These are phyloP conservation scores for Sugiyamaella xylanicola DNA, from an alignment of 1,139 yeast genomes.

Conservation along the genomic window DNA sequence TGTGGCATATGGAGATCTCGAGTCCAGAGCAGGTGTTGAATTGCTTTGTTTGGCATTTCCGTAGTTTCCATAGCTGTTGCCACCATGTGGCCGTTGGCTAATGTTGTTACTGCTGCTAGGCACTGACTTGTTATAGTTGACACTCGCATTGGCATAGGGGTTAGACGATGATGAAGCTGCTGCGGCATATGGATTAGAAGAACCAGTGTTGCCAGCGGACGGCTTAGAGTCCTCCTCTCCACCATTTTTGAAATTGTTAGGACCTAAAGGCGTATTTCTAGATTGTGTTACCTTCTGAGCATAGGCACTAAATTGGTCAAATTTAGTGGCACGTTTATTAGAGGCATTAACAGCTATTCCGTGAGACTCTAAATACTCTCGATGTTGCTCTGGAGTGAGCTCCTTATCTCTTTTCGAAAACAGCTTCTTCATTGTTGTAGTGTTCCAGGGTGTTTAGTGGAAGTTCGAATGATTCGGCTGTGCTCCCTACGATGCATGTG, in stretches of 20 bases:
- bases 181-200: not conserved
- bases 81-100: conserved; percentile 11
- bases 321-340: conserved; percentile 40
- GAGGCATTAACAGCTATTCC: conserved; percentile 36
- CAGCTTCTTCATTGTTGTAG: conserved; percentile 38
- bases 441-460: not conserved
- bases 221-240: not conserved
- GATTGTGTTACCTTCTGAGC: conserved; percentile 35
- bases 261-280: conserved; percentile 20
- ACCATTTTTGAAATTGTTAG: conserved; percentile 14
- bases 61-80: conserved; percentile 11
- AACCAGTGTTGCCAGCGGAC: conserved; percentile 1
- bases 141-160: conserved; percentile 26
- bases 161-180: conserved; percentile 9
- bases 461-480: too few relatives aligned
- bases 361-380: conserved; percentile 35
- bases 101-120: not conserved
- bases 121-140: conserved; percentile 19
- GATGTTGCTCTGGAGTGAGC: conserved; percentile 41
- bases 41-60: not conserved
- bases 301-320: conserved; percentile 40
- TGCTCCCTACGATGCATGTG: too few relatives aligned
- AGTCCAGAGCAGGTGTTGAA: conserved; percentile 9
- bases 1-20: not conserved
- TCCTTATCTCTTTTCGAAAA: conserved; percentile 43